A percentile compares a stretch with the other conserved stretches of the same genome.
phyloP scores from a whole-genome alignment of 768 basidiomycete genomes.

The Tremella mesenterica region DNA sequence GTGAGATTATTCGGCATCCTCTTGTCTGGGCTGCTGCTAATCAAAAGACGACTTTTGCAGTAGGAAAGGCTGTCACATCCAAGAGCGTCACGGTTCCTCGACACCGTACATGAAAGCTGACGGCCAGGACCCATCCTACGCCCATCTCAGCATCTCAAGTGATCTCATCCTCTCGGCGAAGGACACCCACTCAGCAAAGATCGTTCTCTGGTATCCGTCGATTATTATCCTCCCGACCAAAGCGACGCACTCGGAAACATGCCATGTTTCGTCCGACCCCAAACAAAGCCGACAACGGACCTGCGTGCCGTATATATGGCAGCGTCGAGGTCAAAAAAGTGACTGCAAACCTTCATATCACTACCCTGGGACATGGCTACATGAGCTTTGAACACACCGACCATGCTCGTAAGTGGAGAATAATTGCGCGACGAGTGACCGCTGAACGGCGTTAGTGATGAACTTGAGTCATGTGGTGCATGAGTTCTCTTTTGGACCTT shows the following conservation, averaged over 20 bases:
- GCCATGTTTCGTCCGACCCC: constrained; percentile 62
- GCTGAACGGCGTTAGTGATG: constrained; percentile 58
- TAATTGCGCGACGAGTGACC: neutral
- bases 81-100: constrained; percentile 47
- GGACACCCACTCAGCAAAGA: constrained; percentile 25
- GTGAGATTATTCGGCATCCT: too few species aligned
- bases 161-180: constrained; percentile 25
- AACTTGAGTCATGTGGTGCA: constrained; percentile 93
- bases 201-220: constrained; percentile 27
- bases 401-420: constrained; percentile 60
- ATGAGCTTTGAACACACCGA: constrained; percentile 76
- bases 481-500: constrained; percentile 93
- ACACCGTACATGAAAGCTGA: neutral
- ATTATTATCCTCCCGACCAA: constrained; percentile 22
- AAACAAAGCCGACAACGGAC: constrained; percentile 57
- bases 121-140: constrained; percentile 9
- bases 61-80: constrained; percentile 67
- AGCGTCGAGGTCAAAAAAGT: constrained; percentile 77
- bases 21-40: neutral
- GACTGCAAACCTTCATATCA: constrained; percentile 89
- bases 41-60: constrained; percentile 60
- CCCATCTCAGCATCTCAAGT: constrained; percentile 32
- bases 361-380: constrained; percentile 91
- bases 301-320: constrained; percentile 79
- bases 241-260: constrained; percentile 27